A percentile compares a stretch with the other conserved stretches of the same genome.
Evolutionary conservation across 495 filamentous ascomycete species (phyloP).

Genomic region (Hypoxylon fragiforme): DNA sequence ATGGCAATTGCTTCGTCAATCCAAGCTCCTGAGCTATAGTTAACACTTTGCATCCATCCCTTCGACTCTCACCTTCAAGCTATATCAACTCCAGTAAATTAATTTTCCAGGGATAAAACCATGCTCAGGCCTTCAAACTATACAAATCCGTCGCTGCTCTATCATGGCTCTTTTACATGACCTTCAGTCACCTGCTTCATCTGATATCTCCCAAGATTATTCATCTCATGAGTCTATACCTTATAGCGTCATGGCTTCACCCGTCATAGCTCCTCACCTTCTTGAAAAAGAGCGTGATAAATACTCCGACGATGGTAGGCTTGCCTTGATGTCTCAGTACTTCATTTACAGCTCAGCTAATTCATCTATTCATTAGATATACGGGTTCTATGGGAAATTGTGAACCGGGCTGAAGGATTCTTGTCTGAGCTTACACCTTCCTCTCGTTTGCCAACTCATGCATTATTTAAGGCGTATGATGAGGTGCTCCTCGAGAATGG

Average conservation of each 20-base stretch:
- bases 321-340: constrained; percentile 10
- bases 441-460: constrained; percentile 70
- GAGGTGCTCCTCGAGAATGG: constrained; percentile 67
- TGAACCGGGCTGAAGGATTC: constrained; percentile 68
- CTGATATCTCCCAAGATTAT: constrained; percentile 15
- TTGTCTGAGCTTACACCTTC: constrained; percentile 57
- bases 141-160: constrained; percentile 3
- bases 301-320: constrained; percentile 68
- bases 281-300: constrained; percentile 26
- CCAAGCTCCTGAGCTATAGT: constrained; percentile 9
- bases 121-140: constrained; percentile 7
- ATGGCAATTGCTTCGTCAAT: constrained; percentile 1
- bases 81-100: too few species aligned
- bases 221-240: constrained; percentile 11
- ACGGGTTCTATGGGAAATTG: constrained; percentile 73
- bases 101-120: constrained; percentile 4
- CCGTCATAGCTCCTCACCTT: not conserved
- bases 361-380: constrained; percentile 64
- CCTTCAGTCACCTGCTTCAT: constrained; percentile 15
- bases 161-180: constrained; percentile 24
- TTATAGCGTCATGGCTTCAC: constrained; percentile 14
- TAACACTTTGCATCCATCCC: too few species aligned
- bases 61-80: too few species aligned
- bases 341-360: constrained; percentile 22
- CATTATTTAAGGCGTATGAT: constrained; percentile 81